Percentiles rank a stretch among this genome's conserved stretches.
These are phyloP conservation scores for Tylopilus vinaceipallidus DNA, from an alignment of 768 basidiomycete genomes.

Conservation along the genomic window DNA sequence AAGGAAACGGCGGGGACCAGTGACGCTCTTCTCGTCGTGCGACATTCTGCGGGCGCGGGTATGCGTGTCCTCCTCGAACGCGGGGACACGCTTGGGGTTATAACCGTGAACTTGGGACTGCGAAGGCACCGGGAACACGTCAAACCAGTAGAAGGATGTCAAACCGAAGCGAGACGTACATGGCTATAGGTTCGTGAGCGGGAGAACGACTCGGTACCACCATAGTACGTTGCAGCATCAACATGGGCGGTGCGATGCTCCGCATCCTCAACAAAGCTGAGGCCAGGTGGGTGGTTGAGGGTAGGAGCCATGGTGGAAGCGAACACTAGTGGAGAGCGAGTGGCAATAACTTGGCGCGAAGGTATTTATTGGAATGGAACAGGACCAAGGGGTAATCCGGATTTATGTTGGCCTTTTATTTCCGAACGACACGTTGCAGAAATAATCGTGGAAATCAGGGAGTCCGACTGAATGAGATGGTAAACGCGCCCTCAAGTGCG, in stretches of 20 bases:
- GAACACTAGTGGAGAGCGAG: background rate
- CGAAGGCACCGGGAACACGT: constrained; percentile 15
- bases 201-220: constrained; percentile 72
- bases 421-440: constrained; percentile 10
- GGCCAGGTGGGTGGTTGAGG: constrained; percentile 60
- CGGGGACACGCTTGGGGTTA: constrained; percentile 65
- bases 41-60: constrained; percentile 77
- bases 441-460: constrained; percentile 21
- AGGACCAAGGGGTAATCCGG: constrained; percentile 13
- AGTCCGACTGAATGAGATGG: background rate
- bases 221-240: constrained; percentile 83
- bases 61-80: constrained; percentile 78
- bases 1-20: constrained; percentile 83
- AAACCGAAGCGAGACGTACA: constrained; percentile 47
- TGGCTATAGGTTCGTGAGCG: constrained; percentile 87
- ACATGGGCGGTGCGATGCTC: constrained; percentile 47
- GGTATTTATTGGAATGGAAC: constrained; percentile 2
- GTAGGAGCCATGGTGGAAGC: constrained; percentile 55
- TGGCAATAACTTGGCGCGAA: background rate
- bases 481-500: too few species aligned
- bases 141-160: constrained; percentile 7
- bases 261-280: constrained; percentile 66
- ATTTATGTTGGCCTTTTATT: constrained; percentile 19
- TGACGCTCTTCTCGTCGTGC: constrained; percentile 85
- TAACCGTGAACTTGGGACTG: constrained; percentile 74